Evolutionary conservation across 306 rosid genomes (phyloP).

Genomic region (Sechiopsis laciniata): DNA sequence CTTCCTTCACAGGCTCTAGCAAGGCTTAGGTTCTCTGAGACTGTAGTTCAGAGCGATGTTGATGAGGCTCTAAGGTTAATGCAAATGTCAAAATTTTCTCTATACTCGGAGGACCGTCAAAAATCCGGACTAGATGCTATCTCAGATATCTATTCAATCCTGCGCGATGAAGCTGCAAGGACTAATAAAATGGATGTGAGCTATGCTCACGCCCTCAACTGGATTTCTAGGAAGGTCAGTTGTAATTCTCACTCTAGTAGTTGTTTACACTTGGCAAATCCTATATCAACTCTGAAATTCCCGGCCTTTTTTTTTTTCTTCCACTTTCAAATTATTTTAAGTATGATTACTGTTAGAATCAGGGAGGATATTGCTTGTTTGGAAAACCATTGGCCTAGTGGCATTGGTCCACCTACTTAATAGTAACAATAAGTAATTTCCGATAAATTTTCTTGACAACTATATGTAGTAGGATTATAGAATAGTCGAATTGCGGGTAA

Average conservation of each 20-base stretch:
- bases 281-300: background rate
- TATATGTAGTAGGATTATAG: no score
- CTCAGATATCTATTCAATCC: conserved; percentile 87
- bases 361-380: background rate
- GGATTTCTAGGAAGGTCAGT: conserved; percentile 93
- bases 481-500: no score
- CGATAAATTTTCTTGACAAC: no score
- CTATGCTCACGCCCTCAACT: conserved; percentile 83
- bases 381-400: background rate
- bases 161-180: conserved; percentile 90
- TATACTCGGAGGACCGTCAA: conserved; percentile 92
- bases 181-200: conserved; percentile 61
- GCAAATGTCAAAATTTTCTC: conserved; percentile 97
- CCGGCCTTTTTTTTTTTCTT: background rate
- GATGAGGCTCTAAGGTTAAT: conserved; percentile 92
- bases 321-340: background rate
- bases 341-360: background rate
- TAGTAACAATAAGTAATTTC: no score
- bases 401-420: no score
- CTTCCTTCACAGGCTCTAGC: conserved; percentile 66
- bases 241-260: background rate
- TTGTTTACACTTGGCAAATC: background rate
- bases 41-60: conserved; percentile 94
- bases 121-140: conserved; percentile 90
- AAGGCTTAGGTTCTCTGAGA: conserved; percentile 80